Conservation (phyloP, 306 rosid species). For the Lagenaria siceraria region DNA sequence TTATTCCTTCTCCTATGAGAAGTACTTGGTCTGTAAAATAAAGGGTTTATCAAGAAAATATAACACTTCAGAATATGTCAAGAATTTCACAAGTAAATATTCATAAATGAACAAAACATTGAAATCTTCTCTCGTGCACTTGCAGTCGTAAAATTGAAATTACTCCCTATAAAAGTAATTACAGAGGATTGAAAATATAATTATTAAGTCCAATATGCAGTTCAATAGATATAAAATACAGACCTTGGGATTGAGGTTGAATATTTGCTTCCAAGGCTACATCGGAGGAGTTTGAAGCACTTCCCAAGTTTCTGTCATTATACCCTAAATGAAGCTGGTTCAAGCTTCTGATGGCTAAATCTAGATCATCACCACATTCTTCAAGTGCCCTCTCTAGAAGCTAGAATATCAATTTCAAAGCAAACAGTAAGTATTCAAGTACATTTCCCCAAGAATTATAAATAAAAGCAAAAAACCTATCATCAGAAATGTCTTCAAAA, state of each 20-base stretch:
- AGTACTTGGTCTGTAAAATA: not conserved
- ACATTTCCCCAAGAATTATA: not conserved
- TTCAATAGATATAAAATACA: constrained; percentile 1
- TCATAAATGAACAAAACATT: not conserved
- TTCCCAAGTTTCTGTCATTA: constrained; percentile 13
- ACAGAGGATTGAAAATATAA: not conserved
- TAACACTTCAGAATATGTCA: not conserved
- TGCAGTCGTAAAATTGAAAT: not conserved
- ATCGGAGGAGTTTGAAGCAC: constrained; percentile 19
- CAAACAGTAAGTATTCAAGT: not conserved
- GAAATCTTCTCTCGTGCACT: not conserved
- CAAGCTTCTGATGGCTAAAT: constrained; percentile 66
- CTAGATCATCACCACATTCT: constrained; percentile 63
- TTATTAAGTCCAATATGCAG: not conserved
- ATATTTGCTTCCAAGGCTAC: constrained; percentile 16
- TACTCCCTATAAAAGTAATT: not conserved
- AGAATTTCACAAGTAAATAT: not conserved
- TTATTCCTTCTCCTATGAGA: not conserved
- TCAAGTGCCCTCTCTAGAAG: constrained; percentile 64
- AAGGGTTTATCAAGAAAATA: not conserved
- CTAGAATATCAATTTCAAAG: constrained; percentile 14
- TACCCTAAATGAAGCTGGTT: constrained; percentile 46
- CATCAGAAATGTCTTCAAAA: not conserved
- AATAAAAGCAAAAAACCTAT: not conserved
- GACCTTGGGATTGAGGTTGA: constrained; percentile 34